phyloP scores from a whole-genome alignment of 2,329 filamentous ascomycete genomes.

The Chalara sp. region DNA sequence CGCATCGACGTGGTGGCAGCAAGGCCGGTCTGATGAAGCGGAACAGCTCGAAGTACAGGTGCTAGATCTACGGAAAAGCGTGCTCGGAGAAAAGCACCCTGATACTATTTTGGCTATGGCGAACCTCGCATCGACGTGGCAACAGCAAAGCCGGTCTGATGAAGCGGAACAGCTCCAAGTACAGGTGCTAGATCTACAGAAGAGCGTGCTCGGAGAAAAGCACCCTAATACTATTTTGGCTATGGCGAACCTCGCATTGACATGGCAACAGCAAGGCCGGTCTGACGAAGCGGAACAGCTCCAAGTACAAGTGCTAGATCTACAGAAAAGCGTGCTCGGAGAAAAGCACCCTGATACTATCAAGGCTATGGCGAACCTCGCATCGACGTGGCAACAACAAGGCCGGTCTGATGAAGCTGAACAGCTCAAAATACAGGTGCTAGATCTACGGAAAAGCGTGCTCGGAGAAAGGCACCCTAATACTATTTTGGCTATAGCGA shows the following conservation, averaged over 20 bases:
- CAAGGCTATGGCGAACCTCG: background rate
- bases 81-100: background rate
- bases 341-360: conserved; percentile 5
- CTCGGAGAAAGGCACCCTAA: conserved; percentile 5
- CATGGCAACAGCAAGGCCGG: background rate
- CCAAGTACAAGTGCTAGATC: background rate
- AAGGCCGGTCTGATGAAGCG: background rate
- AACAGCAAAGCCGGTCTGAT: background rate
- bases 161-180: background rate
- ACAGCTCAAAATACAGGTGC: background rate
- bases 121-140: background rate
- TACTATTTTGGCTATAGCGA: background rate
- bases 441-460: conserved; percentile 1
- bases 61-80: background rate
- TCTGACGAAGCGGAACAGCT: background rate
- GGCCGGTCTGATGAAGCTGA: background rate
- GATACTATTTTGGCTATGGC: background rate
- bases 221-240: conserved; percentile 3
- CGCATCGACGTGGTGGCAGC: too few species aligned
- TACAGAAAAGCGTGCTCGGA: conserved; percentile 2
- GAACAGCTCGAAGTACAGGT: background rate
- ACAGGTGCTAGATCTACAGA: background rate
- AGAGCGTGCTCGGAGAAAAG: conserved; percentile 3
- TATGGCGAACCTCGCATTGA: background rate
- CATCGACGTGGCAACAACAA: background rate